These are phyloP conservation scores for Xylaria palmicola DNA, from an alignment of 495 filamentous ascomycete species.

Conservation along the genomic window DNA sequence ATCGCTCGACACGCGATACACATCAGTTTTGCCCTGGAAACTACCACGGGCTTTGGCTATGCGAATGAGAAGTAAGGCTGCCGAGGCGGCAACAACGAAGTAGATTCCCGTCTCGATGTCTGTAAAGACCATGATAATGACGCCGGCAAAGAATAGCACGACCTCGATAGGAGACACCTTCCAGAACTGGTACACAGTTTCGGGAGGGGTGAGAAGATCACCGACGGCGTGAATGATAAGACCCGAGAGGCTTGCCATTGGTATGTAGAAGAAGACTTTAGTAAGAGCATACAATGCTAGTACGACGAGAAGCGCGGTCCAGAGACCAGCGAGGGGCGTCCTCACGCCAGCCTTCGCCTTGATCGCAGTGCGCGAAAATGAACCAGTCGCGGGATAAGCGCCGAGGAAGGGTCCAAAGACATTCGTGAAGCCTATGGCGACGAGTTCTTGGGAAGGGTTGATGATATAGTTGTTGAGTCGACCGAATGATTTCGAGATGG, in stretches of 20 bases:
- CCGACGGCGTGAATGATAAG: constrained; percentile 56
- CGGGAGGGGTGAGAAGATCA: constrained; percentile 50
- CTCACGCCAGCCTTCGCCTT: constrained; percentile 51
- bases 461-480: constrained; percentile 56
- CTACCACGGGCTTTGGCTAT: constrained; percentile 45
- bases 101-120: constrained; percentile 56
- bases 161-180: constrained; percentile 50
- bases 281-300: constrained; percentile 54
- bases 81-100: constrained; percentile 43
- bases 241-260: constrained; percentile 41
- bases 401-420: constrained; percentile 53
- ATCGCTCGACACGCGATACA: constrained; percentile 16
- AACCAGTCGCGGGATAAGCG: constrained; percentile 53
- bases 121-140: constrained; percentile 51
- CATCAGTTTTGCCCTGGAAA: constrained; percentile 36
- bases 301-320: constrained; percentile 52
- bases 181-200: constrained; percentile 52
- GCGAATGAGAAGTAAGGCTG: constrained; percentile 26
- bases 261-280: constrained; percentile 53
- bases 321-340: constrained; percentile 52
- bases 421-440: constrained; percentile 54
- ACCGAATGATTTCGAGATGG: constrained; percentile 55
- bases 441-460: constrained; percentile 53
- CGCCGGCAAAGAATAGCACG: constrained; percentile 52
- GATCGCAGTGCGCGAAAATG: constrained; percentile 52